These are phyloP conservation scores for Senna siamea DNA, from an alignment of 306 rosid genomes.

Conservation along the genomic window DNA sequence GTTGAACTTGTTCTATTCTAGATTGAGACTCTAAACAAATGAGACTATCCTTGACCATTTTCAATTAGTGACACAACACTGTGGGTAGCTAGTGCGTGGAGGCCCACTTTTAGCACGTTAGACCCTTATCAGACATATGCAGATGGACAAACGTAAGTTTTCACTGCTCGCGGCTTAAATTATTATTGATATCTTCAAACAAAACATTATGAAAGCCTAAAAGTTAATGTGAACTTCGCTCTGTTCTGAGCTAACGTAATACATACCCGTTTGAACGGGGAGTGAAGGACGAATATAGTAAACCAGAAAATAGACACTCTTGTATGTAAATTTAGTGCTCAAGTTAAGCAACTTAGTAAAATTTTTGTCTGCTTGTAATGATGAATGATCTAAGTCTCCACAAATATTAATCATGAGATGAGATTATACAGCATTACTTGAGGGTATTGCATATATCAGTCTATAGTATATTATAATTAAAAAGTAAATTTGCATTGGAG, in stretches of 20 bases:
- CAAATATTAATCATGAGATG: background rate
- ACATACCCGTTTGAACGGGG: no score
- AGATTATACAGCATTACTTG: conserved; percentile 18
- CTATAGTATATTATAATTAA: background rate
- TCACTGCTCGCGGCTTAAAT: background rate
- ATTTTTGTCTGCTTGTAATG: conserved; percentile 25
- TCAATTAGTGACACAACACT: conserved; percentile 26
- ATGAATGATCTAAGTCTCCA: conserved; percentile 22
- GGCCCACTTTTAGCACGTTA: conserved; percentile 16
- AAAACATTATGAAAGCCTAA: background rate
- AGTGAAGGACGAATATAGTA: no score
- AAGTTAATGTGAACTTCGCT: background rate
- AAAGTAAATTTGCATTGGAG: background rate
- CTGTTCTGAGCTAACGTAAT: background rate
- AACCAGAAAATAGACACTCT: no score
- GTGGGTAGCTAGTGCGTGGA: conserved; percentile 35
- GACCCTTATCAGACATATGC: conserved; percentile 1
- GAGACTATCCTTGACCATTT: conserved; percentile 13
- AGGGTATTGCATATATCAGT: conserved; percentile 4
- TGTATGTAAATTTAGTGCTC: background rate
- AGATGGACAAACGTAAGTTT: conserved; percentile 5
- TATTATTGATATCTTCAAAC: background rate
- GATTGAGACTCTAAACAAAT: no score
- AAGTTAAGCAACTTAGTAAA: background rate
- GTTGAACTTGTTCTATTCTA: background rate